Conservation (phyloP, 495 filamentous ascomycete genomes). For the Aspergillus wentii region DNA sequence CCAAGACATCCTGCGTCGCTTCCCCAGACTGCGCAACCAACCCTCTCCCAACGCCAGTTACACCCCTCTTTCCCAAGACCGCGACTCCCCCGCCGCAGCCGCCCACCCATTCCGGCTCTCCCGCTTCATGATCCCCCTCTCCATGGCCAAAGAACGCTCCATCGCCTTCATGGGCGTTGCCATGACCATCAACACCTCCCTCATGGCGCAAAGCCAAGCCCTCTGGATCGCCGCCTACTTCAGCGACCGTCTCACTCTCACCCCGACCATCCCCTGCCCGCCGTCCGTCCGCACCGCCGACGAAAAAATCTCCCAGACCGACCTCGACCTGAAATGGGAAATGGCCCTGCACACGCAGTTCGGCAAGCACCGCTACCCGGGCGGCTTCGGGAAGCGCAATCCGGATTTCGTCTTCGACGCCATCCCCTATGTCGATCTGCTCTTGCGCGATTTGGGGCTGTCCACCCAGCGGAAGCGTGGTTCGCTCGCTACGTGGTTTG, state of each 20-base stretch:
- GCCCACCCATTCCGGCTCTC: constrained; percentile 50
- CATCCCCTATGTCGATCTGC: constrained; percentile 70
- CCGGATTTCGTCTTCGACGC: constrained; percentile 75
- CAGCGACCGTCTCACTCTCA: constrained; percentile 34
- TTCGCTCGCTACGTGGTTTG: constrained; percentile 43
- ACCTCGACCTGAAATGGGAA: constrained; percentile 42
- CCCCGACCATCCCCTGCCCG: constrained; percentile 18
- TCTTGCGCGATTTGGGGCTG: constrained; percentile 64
- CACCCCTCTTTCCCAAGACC: constrained; percentile 22
- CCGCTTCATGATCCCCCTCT: constrained; percentile 67
- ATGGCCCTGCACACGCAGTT: constrained; percentile 63
- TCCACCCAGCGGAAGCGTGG: constrained; percentile 33
- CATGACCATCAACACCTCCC: constrained; percentile 57
- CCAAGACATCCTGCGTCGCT: constrained; percentile 58
- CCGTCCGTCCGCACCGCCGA: constrained; percentile 8
- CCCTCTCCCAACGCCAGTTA: constrained; percentile 28
- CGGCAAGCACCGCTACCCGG: constrained; percentile 63
- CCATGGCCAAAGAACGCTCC: constrained; percentile 49
- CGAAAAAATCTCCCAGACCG: constrained; percentile 4
- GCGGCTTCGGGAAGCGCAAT: constrained; percentile 56
- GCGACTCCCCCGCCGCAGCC: constrained; percentile 24
- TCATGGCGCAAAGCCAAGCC: constrained; percentile 62
- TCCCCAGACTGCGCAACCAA: constrained; percentile 54
- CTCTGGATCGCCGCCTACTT: constrained; percentile 70
- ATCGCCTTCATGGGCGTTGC: constrained; percentile 65